Evolutionary conservation across 2,329 filamentous ascomycete genomes (phyloP).

Genomic region (Dothideomycetidae sp.): DNA sequence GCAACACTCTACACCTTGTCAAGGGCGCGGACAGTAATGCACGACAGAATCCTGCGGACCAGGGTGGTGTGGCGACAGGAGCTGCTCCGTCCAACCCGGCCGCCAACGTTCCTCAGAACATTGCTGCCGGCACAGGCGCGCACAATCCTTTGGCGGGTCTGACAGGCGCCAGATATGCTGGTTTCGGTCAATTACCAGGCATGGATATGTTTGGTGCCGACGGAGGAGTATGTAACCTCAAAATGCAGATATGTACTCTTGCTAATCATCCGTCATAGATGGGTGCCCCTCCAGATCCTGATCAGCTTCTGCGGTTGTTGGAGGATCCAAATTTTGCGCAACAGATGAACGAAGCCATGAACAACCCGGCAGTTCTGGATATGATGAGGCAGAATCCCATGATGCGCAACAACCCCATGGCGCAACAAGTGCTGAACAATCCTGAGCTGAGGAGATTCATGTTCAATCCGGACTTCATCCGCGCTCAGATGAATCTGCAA

Average conservation of each 20-base stretch:
- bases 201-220: constrained; percentile 85
- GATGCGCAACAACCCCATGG: constrained; percentile 81
- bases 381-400: constrained; percentile 52
- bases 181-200: constrained; percentile 76
- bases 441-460: constrained; percentile 85
- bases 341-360: constrained; percentile 84
- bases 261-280: too few relatives aligned
- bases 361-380: constrained; percentile 87
- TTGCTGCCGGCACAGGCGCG: constrained; percentile 61
- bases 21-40: constrained; percentile 88
- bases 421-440: constrained; percentile 73
- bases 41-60: constrained; percentile 41
- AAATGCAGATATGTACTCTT: too few relatives aligned
- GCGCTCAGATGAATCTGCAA: constrained; percentile 72
- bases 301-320: constrained; percentile 71
- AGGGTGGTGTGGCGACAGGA: constrained; percentile 26
- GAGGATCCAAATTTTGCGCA: constrained; percentile 76
- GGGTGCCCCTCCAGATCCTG: constrained; percentile 71
- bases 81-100: constrained; percentile 30
- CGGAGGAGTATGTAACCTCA: constrained; percentile 57
- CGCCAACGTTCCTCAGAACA: constrained; percentile 56
- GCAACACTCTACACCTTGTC: constrained; percentile 91
- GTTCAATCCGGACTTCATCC: constrained; percentile 73
- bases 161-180: constrained; percentile 86
- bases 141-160: constrained; percentile 83